Evolutionary conservation across 305 asterid species (phyloP).

Genomic region (Nicotiana rustica): DNA sequence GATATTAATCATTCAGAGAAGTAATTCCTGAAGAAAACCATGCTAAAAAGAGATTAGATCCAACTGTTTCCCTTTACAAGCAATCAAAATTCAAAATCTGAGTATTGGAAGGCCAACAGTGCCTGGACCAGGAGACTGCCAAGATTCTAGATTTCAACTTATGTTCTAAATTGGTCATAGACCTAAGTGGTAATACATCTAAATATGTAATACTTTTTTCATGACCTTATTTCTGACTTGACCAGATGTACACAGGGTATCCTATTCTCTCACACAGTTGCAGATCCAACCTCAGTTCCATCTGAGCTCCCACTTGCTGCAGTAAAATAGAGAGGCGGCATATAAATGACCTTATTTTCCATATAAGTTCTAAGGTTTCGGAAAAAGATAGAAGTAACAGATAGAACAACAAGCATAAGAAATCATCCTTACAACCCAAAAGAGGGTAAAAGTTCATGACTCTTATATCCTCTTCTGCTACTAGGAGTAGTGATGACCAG

Average conservation of each 20-base stretch:
- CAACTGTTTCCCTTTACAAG: neutral
- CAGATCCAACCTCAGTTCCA: neutral
- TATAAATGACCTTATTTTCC: neutral
- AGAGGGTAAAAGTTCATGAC: neutral
- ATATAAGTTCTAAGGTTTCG: neutral
- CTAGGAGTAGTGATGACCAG: neutral
- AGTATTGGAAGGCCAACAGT: neutral
- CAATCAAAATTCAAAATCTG: neutral
- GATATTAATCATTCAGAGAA: neutral
- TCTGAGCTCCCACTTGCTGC: neutral
- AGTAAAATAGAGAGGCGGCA: neutral
- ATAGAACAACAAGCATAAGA: neutral
- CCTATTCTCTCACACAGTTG: neutral
- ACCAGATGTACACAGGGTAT: neutral
- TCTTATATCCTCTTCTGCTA: neutral
- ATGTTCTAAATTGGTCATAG: neutral
- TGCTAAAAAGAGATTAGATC: neutral
- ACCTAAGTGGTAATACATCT: conserved; percentile 2
- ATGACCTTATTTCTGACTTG: neutral
- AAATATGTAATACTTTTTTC: neutral
- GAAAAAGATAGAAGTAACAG: neutral
- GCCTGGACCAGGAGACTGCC: neutral
- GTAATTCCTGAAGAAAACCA: neutral
- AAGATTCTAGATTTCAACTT: neutral
- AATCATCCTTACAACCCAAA: neutral